Base-by-base conservation (phyloP, 1,284 basidiomycete species). In the Thecaphora thlaspeos region DNA sequence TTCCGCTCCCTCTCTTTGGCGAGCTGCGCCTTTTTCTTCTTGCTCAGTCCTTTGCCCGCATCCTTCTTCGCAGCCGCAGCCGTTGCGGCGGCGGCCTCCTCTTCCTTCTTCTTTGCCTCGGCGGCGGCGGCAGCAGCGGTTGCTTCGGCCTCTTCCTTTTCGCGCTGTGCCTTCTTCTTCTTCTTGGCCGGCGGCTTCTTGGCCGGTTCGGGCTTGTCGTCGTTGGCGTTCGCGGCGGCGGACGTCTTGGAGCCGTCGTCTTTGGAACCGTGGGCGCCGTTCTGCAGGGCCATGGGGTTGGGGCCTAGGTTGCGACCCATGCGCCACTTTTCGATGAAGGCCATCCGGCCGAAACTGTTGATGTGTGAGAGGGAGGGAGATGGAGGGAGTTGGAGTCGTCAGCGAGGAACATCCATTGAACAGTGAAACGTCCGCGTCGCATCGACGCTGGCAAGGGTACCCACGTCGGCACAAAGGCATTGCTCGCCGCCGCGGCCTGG, bases 251-350 rank as follows among this genome's bases (percentile, higher is more conserved):
- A 44, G 11, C 47, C 47, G 39, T 17, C 22, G 2, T 40, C 23
- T 14, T 43, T 39, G 17, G 44, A 43, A 17, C 46, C 45, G 39
- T 43, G 37, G 7, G 51, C 43, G 10, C 51, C 40, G 21, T 22
- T 41, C 7, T 45, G 50, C 12, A 32, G 14, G 26, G 2, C 50
- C 50, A 3, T 53, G 4, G 49, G 48, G 19, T 53, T 37, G 19
- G 51, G 42, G 21, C 59, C 51, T 12, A 68, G 75, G 10, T 78
- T 75, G 26, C 55, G 21, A 0, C 55, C 47, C 43, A 61, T 55
- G 43, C 71, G 61, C 73, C 71, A 74, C 23, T 60, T 43, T 17
- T 68, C 58, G 51, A 75, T 60, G 43, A 74, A 73, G 1, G 63
- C 51, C 49, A 75, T 70, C 19, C 73, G 48, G 28, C 58, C 61